Conservation (phyloP, 176 grass and related monocot genomes). For the Zoysia pacifica region DNA sequence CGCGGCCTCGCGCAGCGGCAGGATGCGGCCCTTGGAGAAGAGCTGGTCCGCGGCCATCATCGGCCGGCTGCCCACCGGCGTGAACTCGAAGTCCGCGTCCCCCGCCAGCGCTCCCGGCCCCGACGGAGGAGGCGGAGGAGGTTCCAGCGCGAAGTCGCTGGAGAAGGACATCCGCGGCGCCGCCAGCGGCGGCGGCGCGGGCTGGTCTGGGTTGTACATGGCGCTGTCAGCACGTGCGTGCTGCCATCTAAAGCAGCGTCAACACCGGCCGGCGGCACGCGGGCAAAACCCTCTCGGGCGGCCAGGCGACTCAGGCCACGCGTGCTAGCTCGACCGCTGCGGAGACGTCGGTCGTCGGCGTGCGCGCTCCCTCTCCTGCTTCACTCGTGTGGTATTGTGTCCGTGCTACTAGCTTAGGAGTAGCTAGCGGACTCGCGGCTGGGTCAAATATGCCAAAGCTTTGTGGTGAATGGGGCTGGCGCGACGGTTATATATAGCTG, state of each 20-base stretch:
- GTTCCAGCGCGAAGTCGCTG: slow-evolving; percentile 72
- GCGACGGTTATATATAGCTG: slow-evolving; percentile 9
- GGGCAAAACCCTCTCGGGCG: too few species aligned
- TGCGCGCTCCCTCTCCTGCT: neutral
- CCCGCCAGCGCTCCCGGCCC: neutral
- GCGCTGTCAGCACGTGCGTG: slow-evolving; percentile 41
- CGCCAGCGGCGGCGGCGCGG: slow-evolving; percentile 21
- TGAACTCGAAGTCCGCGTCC: slow-evolving; percentile 86
- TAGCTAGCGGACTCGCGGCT: neutral
- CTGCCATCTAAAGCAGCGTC: too few species aligned
- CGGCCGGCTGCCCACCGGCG: slow-evolving; percentile 61
- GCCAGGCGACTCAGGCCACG: too few species aligned
- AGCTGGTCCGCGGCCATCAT: slow-evolving; percentile 91
- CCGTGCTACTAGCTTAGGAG: neutral
- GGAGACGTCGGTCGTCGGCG: neutral
- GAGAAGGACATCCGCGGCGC: slow-evolving; percentile 85
- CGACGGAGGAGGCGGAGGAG: slow-evolving; percentile 30
- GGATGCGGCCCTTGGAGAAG: slow-evolving; percentile 83
- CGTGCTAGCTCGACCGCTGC: neutral
- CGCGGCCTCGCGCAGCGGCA: slow-evolving; percentile 49
- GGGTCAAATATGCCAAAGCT: neutral
- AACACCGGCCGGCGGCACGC: neutral
- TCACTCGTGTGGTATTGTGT: neutral
- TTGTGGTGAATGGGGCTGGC: neutral
- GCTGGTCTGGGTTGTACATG: slow-evolving; percentile 78